Evolutionary conservation across 2,329 filamentous ascomycete species (phyloP).

Genomic region (Sclerotinia sclerotiorum): DNA sequence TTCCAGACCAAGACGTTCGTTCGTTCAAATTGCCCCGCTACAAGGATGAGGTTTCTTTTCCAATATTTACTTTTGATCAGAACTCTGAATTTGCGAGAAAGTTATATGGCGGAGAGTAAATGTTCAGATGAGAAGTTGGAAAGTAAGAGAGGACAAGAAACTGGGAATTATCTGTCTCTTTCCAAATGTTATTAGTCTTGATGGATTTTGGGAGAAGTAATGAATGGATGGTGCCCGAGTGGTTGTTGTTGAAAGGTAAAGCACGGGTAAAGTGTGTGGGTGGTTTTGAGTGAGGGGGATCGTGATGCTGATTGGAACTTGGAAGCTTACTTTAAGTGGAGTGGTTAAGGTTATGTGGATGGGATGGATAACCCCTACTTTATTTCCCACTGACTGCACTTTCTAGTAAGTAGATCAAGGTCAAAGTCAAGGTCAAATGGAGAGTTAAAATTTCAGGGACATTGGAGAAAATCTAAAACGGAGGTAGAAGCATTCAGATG

Average conservation of each 20-base stretch:
- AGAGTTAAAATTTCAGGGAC: not conserved
- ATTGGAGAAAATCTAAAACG: not conserved
- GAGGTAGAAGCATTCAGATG: not conserved
- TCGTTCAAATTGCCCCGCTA: slow-evolving; percentile 17
- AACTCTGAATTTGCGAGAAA: not conserved
- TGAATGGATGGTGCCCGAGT: not conserved
- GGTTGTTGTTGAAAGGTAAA: slow-evolving; percentile 4
- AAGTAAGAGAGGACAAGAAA: not conserved
- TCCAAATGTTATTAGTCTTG: not conserved
- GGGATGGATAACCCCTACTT: slow-evolving; percentile 1
- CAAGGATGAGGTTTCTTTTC: slow-evolving; percentile 18
- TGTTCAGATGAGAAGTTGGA: not conserved
- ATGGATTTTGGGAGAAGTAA: not conserved
- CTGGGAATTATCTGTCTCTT: not conserved
- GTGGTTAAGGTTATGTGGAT: not conserved
- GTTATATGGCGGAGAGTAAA: not conserved
- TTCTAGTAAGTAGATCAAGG: not conserved
- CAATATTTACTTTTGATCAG: not conserved
- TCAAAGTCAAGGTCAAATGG: not conserved
- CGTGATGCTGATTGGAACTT: slow-evolving; percentile 1
- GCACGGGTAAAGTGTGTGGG: not conserved
- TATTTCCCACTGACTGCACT: not conserved
- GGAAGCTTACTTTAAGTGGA: not conserved
- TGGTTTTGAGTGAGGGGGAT: slow-evolving; percentile 4
- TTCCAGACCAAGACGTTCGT: slow-evolving; percentile 18